phyloP scores from a whole-genome alignment of 108 stramenopile species.

The Seminavis robusta region DNA sequence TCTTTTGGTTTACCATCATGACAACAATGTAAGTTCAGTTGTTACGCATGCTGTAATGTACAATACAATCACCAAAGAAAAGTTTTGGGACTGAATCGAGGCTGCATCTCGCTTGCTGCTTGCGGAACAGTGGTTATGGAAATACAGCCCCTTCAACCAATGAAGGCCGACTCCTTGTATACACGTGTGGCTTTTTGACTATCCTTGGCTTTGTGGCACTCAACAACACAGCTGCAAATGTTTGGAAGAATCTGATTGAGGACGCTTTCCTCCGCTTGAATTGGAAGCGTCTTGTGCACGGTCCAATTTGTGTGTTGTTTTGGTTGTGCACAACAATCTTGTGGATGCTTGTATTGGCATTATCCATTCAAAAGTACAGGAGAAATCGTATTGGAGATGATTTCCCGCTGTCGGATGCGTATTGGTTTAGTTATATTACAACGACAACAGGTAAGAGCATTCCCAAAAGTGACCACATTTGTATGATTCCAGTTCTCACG shows the following conservation, averaged over 20 bases:
- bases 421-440: conserved; percentile 47
- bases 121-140: too few relatives aligned
- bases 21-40: conserved; percentile 53
- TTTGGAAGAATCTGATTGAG: conserved; percentile 32
- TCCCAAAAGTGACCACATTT: too few relatives aligned
- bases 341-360: conserved; percentile 29
- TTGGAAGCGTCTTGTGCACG: conserved; percentile 9
- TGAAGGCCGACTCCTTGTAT: too few relatives aligned
- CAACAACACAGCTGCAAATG: conserved; percentile 31
- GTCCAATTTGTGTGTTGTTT: conserved; percentile 9
- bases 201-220: conserved; percentile 47
- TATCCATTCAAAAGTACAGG: conserved; percentile 1
- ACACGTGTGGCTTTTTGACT: conserved; percentile 32
- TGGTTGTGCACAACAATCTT: conserved; percentile 29
- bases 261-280: conserved; percentile 16
- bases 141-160: too few relatives aligned
- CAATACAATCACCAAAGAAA: too few relatives aligned
- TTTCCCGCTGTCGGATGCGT: conserved; percentile 11
- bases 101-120: too few relatives aligned
- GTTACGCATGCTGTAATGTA: too few relatives aligned
- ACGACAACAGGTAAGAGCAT: too few relatives aligned
- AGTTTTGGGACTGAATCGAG: too few relatives aligned
- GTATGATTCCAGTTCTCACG: too few relatives aligned
- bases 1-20: conserved; percentile 59
- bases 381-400: conserved; percentile 4